Evolutionary conservation across 1,284 basidiomycete species (phyloP).

Genomic region (Apiotrichum domesticum): DNA sequence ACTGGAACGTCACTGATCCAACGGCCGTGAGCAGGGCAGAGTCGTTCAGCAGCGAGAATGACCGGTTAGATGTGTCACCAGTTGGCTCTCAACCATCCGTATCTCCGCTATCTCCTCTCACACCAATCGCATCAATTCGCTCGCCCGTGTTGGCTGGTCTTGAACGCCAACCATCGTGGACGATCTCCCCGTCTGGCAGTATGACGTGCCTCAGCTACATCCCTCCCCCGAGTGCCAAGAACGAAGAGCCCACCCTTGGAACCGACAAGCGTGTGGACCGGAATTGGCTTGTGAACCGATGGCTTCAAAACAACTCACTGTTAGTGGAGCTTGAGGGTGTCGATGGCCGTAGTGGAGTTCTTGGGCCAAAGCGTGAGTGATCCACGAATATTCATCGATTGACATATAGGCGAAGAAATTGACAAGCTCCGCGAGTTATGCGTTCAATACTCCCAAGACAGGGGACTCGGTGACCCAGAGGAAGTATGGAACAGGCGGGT

Average conservation of each 20-base stretch:
- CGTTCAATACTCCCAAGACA: constrained; percentile 5
- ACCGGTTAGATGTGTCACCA: neutral
- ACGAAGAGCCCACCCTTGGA: constrained; percentile 10
- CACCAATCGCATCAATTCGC: neutral
- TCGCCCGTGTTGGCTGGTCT: neutral
- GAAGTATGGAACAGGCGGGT: constrained; percentile 19
- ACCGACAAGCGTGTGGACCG: constrained; percentile 12
- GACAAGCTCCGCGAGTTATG: constrained; percentile 6
- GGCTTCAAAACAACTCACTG: constrained; percentile 3
- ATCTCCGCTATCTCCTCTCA: neutral
- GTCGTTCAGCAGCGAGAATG: neutral
- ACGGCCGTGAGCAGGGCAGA: neutral
- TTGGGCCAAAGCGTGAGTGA: constrained; percentile 8
- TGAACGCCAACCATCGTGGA: neutral
- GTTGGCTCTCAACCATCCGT: neutral
- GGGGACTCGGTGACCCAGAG: constrained; percentile 19
- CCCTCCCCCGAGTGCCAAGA: constrained; percentile 2
- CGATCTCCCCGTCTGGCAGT: neutral
- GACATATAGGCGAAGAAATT: constrained; percentile 5
- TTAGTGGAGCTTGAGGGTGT: constrained; percentile 6
- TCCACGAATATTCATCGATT: too few species aligned
- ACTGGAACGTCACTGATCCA: constrained; percentile 11
- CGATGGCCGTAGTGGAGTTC: constrained; percentile 3
- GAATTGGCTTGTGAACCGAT: constrained; percentile 21
- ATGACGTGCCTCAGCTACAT: constrained; percentile 2